Base-by-base conservation (phyloP, 345 rosid species). In the Erodium maritimum region DNA sequence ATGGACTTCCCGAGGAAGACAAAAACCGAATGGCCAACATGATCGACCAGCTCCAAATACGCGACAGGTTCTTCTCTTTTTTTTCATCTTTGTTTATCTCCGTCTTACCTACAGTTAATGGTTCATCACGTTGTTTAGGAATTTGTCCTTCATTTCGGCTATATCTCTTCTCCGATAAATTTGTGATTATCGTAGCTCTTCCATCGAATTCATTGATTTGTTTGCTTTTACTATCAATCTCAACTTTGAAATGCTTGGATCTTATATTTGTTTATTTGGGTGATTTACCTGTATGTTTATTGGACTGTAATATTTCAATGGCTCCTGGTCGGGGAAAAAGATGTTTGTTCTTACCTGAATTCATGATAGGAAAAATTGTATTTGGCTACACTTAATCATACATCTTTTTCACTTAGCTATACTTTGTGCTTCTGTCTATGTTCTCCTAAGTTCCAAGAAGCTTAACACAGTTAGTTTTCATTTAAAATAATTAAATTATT, bases 1-100 rank as follows among this genome's bases (percentile, higher is more conserved):
- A 90, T 16, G 89, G 89, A 57, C 77, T 87, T 56, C 80, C 90
- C 12, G 90, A 77, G 63, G 93, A 80, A 67, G 97, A 90, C 69
- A 71, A 85, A 79, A 61, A 59, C 19, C 75, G 79, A 57, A 90
- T 90, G 97, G 59, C 82, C 19, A 24, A 87, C 64, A 87, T 85
- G 90, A 90, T 90, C 67, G 97, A 90, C 48, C 85, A 85, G 62
- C 97, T 90, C 59, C 97, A 90, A 71, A 62, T 90, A 21, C 95
- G 93, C 24, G 93, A 87, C 68, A 90, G 93, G 97, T 90, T 50
- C 61, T 1, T 9, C 33, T 34, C 57, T 23, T 62, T 57, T 65
- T 58, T 50, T 1, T 0, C 13, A 0, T 19, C 56, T 24, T 34
- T 5, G 16, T 50, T 56, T 4, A 1, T 24, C n/a, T 58, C 23